Conservation (phyloP, 2,329 filamentous ascomycete species). For the Immersiporthe knoxdaviesiana region DNA sequence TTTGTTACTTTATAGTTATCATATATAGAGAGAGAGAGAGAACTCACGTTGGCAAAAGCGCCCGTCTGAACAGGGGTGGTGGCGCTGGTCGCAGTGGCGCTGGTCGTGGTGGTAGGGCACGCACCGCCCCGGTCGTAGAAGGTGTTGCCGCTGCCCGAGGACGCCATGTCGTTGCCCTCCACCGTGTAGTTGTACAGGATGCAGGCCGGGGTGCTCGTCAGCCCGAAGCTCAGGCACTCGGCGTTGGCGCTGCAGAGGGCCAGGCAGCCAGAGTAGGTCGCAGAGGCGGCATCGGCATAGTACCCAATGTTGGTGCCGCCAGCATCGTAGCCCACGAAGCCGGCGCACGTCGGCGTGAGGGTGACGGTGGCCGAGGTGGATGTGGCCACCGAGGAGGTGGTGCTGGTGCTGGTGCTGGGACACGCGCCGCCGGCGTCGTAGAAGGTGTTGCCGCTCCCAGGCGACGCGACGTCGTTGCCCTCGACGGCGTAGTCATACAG, state of each 20-base stretch:
- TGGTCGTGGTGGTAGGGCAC: slow-evolving; percentile 24
- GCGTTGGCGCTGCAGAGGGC: slow-evolving; percentile 22
- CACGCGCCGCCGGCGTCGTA: slow-evolving; percentile 25
- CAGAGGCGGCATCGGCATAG: slow-evolving; percentile 26
- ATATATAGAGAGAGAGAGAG: neutral
- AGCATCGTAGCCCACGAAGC: slow-evolving; percentile 23
- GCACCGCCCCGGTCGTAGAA: slow-evolving; percentile 27
- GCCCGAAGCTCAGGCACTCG: slow-evolving; percentile 27
- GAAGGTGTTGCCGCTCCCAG: slow-evolving; percentile 34
- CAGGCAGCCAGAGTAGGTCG: slow-evolving; percentile 26
- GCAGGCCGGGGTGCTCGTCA: slow-evolving; percentile 21
- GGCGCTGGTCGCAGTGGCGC: neutral
- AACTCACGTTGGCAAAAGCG: slow-evolving; percentile 25
- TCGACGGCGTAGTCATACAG: slow-evolving; percentile 27
- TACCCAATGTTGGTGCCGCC: slow-evolving; percentile 26
- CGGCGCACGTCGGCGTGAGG: slow-evolving; percentile 23
- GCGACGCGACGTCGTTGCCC: slow-evolving; percentile 37
- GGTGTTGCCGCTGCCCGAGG: slow-evolving; percentile 23
- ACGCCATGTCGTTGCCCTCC: slow-evolving; percentile 24
- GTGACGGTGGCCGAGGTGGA: slow-evolving; percentile 11
- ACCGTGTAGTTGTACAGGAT: slow-evolving; percentile 27
- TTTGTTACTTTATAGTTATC: too few relatives aligned
- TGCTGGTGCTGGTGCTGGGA: slow-evolving; percentile 2
- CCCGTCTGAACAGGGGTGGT: slow-evolving; percentile 27
- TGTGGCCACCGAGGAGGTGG: slow-evolving; percentile 11